Base-by-base conservation (phyloP, 768 basidiomycete species). In the Dacryopinax primogenitus region DNA sequence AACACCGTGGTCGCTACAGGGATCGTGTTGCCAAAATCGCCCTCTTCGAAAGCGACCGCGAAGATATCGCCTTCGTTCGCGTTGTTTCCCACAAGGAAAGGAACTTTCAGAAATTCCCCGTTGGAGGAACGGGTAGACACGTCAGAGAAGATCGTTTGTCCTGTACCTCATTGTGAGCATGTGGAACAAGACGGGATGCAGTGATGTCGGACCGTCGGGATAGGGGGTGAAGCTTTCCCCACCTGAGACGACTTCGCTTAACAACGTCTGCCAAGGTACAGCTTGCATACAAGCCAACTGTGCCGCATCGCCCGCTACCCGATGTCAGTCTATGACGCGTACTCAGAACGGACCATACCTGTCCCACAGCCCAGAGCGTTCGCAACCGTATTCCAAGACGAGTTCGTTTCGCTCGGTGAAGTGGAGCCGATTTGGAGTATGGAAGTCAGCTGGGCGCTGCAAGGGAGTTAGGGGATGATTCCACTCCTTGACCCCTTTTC, bases 201-300 rank as follows among this genome's bases (percentile, higher is more conserved):
- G 7, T 15, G 23, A 47, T 18, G 26, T 28, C n/a, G n/a, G n/a
- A 58, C 51, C 51, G 21, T 58, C 51, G 18, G 51, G 51, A 32
- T 13, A 58, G 4, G 13, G 4, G 3, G 51, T 58, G 51, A 58
- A 58, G 51, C 51, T 58, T 18, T 13, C 26, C 18, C 51, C 51
- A 21, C 26, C 32, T 6, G 11, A 4, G 4, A 30, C 21, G 9
- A 58, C 51, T 30, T 13, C 13, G 6, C 32, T 30, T 4, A 58
- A 18, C 51, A 58, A 58, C 13, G 51, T 58, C 51, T 58, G 51
- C 51, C 51, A 58, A 3, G 51, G 51, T 2, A 58, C 26, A 58
- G 51, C 26, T 18, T 58, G 51, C 51, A 58, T 58, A 21, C 51
- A 58, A 6, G 13, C 26, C 9, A 58, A 18, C 26, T 58, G 51